phyloP scores from a whole-genome alignment of 2,329 filamentous ascomycete species.

The Pseudogymnoascus sp. region DNA sequence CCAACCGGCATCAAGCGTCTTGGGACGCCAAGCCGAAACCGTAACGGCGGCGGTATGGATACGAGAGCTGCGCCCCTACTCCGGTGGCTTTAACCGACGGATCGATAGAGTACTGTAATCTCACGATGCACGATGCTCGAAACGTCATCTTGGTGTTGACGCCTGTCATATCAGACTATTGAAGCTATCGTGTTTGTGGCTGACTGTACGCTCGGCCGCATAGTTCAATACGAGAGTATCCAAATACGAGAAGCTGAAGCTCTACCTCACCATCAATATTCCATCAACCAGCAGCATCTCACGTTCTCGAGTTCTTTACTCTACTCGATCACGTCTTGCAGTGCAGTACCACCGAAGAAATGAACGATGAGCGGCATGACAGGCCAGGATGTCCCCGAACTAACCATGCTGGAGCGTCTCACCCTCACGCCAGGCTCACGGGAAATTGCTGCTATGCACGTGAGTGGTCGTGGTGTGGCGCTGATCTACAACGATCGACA shows the following conservation, averaged over 20 bases:
- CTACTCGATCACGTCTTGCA: neutral
- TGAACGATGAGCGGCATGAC: neutral
- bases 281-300: neutral
- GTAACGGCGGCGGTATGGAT: neutral
- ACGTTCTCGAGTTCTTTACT: neutral
- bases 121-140: neutral
- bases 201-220: neutral
- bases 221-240: neutral
- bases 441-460: neutral
- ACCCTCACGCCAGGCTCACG: neutral
- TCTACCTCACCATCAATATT: neutral
- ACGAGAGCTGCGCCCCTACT: neutral
- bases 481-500: neutral
- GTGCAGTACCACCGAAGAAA: neutral
- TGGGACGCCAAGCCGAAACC: neutral
- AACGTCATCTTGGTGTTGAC: neutral
- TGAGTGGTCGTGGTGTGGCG: neutral
- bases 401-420: neutral
- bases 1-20: neutral
- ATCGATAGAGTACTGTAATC: neutral
- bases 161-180: neutral
- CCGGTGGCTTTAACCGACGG: neutral
- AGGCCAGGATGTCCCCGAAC: neutral
- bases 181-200: neutral
- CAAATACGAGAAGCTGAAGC: neutral